Conservation (phyloP, 2,329 filamentous ascomycete genomes). For the Trichoderma sp. region DNA sequence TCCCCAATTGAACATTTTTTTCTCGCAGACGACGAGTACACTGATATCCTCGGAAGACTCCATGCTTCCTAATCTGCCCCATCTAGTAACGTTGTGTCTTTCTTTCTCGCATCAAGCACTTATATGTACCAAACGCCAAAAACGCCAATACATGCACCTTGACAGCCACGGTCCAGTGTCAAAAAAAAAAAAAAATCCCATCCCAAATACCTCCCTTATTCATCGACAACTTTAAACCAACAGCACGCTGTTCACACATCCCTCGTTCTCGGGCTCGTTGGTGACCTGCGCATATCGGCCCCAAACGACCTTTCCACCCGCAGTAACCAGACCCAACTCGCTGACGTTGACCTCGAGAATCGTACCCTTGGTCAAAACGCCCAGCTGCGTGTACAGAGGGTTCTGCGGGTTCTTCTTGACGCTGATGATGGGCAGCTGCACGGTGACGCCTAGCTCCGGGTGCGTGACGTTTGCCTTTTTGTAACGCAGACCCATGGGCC, state of each 20-base stretch:
- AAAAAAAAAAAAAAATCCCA: not conserved
- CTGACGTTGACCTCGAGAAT: conserved; percentile 87
- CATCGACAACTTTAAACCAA: conserved; percentile 28
- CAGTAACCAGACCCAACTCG: conserved; percentile 86
- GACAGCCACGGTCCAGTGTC: not conserved
- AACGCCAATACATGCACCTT: conserved; percentile 31
- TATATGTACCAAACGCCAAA: conserved; percentile 24
- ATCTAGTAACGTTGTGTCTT: not conserved
- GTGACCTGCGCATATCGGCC: conserved; percentile 66
- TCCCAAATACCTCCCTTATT: not conserved
- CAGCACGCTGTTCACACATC: conserved; percentile 44
- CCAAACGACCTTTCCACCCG: conserved; percentile 91
- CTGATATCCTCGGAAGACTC: conserved; percentile 5
- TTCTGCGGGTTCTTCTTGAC: conserved; percentile 72
- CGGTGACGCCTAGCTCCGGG: conserved; percentile 79
- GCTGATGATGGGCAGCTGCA: conserved; percentile 76
- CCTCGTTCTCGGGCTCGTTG: conserved; percentile 50
- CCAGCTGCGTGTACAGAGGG: conserved; percentile 87
- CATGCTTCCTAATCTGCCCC: not conserved
- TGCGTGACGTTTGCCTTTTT: conserved; percentile 60
- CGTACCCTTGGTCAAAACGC: conserved; percentile 81
- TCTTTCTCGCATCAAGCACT: conserved; percentile 18
- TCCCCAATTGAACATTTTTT: not conserved
- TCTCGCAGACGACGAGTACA: not conserved
- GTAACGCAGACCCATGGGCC: conserved; percentile 50